Conservation (phyloP, 352 stramenopile species). For the Phytophthora sp. region DNA sequence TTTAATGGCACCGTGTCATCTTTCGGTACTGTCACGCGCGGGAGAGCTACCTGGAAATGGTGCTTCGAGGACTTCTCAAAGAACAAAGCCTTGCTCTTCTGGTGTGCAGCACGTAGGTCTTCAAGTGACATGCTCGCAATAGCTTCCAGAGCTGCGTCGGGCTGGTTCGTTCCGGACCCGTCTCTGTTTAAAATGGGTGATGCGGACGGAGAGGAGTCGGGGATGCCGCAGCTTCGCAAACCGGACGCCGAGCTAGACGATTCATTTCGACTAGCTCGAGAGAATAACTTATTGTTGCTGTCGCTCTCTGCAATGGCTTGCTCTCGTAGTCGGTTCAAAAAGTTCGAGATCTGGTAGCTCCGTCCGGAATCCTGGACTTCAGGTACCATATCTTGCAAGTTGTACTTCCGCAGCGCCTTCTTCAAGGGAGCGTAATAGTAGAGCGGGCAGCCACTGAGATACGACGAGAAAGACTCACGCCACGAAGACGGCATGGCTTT, state of each 20-base stretch:
- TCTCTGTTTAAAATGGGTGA: conserved; percentile 42
- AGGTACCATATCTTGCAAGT: conserved; percentile 87
- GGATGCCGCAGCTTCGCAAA: conserved; percentile 21
- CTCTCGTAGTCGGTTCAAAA: conserved; percentile 73
- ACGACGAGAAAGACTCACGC: conserved; percentile 83
- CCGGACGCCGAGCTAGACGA: conserved; percentile 15
- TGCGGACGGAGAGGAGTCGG: conserved; percentile 49
- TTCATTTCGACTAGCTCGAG: conserved; percentile 42
- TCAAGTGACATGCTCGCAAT: conserved; percentile 73
- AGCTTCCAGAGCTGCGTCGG: conserved; percentile 52
- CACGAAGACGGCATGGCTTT: conserved; percentile 89
- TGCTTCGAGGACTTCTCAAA: conserved; percentile 56
- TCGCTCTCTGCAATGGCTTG: conserved; percentile 79
- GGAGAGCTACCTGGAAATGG: conserved; percentile 46
- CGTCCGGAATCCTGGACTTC: conserved; percentile 82
- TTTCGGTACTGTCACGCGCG: conserved; percentile 28
- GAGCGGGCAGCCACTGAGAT: conserved; percentile 71
- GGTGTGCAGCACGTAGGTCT: conserved; percentile 55
- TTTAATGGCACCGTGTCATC: conserved; percentile 43
- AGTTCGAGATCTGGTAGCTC: conserved; percentile 87
- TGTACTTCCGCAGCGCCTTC: conserved; percentile 88
- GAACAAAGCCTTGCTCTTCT: conserved; percentile 56
- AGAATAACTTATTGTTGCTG: conserved; percentile 81
- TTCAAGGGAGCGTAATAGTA: conserved; percentile 88
- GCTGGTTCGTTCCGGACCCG: conserved; percentile 24